These are phyloP conservation scores for Penium margaritaceum DNA, from an alignment of 139 green algal genomes.

Conservation along the genomic window DNA sequence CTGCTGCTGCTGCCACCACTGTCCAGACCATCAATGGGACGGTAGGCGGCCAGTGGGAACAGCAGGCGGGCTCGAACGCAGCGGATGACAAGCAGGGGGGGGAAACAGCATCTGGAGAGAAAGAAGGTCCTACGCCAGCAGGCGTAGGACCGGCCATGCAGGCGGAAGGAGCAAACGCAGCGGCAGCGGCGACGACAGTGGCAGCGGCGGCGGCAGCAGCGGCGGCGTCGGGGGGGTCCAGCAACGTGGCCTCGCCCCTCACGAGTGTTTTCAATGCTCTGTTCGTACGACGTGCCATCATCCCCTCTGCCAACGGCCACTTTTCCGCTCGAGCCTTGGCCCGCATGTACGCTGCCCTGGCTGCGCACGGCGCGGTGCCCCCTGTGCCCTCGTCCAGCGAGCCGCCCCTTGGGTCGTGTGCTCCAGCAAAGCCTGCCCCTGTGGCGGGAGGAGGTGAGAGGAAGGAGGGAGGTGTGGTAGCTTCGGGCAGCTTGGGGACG, in stretches of 20 bases:
- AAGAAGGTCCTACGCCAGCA: too few species aligned
- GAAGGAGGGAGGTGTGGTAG: neutral
- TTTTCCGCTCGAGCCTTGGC: slow-evolving; percentile 50
- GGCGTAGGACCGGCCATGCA: too few species aligned
- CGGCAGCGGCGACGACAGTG: neutral
- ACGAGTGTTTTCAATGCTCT: slow-evolving; percentile 55
- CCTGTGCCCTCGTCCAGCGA: slow-evolving; percentile 12
- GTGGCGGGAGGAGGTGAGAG: neutral
- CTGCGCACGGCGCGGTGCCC: slow-evolving; percentile 4
- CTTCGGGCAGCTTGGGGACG: neutral
- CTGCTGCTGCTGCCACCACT: too few species aligned
- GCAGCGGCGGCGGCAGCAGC: slow-evolving; percentile 2
- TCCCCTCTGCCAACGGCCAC: slow-evolving; percentile 53
- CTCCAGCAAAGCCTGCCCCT: neutral
- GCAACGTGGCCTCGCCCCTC: slow-evolving; percentile 10
- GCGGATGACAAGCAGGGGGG: too few species aligned
- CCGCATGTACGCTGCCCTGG: slow-evolving; percentile 44
- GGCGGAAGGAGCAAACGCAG: too few species aligned
- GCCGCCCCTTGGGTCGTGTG: slow-evolving; percentile 8
- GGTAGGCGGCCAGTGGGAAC: too few species aligned
- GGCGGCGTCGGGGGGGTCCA: neutral
- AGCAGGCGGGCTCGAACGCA: too few species aligned
- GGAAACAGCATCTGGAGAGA: too few species aligned
- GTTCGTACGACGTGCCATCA: slow-evolving; percentile 39
- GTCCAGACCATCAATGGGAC: too few species aligned